Evolutionary conservation across 345 rosid genomes (phyloP), one percentile per base, ranked within the genome.

Genomic region (Lumnitzera littorea): DNA sequence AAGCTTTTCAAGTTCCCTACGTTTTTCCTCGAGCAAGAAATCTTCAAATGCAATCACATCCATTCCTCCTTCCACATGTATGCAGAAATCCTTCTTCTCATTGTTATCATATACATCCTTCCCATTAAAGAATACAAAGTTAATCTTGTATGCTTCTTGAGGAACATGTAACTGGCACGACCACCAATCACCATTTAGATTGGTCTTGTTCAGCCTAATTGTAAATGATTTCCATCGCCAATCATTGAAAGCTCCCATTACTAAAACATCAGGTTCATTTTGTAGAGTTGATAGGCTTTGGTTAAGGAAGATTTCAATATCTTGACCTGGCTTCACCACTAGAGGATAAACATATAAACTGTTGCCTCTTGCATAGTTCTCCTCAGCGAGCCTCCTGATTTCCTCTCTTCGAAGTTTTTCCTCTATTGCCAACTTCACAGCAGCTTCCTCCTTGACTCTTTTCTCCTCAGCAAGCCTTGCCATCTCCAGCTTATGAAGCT

Each of bases 181-280:
- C 96, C 88, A 85, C 98, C 98, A 92, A 61, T 89, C 96, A 67
- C 83, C 87, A 17, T 66, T 66, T 24, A 87, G 75, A 60, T 76
- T 66, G 62, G 85, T 76, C 77, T 81, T 81, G 64, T 79, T 82
- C 71, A 87, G 74, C 80, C 88, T 85, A 48, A 65, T 54, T 0
- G 90, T 82, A 64, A 92, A 92, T 51, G 89, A 84, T 61, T 82
- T 82, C 91, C 89, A 92, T 71, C 86, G 84, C 98, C 98, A 89
- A 17, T 85, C 88, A 68, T 92, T 92, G 59, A 92, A 92, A 25
- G 94, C 91, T 25, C 96, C 96, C 98, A 85, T 85, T 57, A 89
- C 74, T 50, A 89, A 70, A 72, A 87, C 56, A 67, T 89, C 94
- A 0, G 83, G 74, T 55, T 87, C 96, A 29, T 72, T 62, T 6